phyloP scores from a whole-genome alignment of 179 eudicot species.

The Beta corolliflora region DNA sequence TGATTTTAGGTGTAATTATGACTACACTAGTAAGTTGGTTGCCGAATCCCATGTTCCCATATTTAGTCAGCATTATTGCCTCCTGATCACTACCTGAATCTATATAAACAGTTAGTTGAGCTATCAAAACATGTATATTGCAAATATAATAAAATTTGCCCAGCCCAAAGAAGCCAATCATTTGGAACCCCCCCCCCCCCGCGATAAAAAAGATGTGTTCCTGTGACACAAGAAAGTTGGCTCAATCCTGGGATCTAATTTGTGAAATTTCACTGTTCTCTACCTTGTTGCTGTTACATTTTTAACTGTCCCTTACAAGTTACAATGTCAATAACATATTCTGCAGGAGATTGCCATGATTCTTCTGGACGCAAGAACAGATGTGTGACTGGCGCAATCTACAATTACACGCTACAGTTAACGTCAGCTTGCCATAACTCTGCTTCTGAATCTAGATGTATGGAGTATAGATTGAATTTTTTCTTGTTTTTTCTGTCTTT shows the following conservation, averaged over 20 bases:
- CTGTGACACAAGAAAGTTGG: too few relatives aligned
- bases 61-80: neutral
- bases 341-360: slow-evolving; percentile 94
- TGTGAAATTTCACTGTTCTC: neutral
- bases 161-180: neutral
- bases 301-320: neutral
- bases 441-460: slow-evolving; percentile 53
- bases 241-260: neutral
- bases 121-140: too few relatives aligned
- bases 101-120: neutral
- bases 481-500: neutral
- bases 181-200: neutral
- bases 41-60: neutral
- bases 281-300: neutral
- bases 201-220: neutral
- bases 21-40: slow-evolving; percentile 66
- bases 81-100: neutral
- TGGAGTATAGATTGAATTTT: neutral
- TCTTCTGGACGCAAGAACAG: slow-evolving; percentile 55
- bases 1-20: slow-evolving; percentile 89
- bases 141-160: neutral
- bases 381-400: slow-evolving; percentile 88
- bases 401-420: slow-evolving; percentile 86
- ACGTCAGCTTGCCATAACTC: slow-evolving; percentile 47
- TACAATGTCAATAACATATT: neutral